Conservation (phyloP, 2,329 filamentous ascomycete species). For the Hortaea werneckii region DNA sequence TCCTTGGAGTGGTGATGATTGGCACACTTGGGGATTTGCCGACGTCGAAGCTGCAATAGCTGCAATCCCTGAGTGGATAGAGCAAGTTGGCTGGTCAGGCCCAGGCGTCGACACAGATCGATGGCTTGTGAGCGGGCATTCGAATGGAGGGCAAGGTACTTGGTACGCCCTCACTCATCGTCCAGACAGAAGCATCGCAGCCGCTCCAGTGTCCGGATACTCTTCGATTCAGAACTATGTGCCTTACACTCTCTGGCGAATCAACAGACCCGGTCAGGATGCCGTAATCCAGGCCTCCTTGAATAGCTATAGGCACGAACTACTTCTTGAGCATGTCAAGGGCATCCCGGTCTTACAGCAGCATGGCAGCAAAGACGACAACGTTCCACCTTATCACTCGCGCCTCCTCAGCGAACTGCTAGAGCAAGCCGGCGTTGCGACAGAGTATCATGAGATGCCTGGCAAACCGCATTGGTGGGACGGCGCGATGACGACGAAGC, state of each 20-base stretch:
- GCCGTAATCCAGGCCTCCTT: conserved; percentile 40
- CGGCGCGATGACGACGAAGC: conserved; percentile 43
- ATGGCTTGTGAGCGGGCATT: conserved; percentile 48
- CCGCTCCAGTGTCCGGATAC: conserved; percentile 49
- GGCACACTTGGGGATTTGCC: conserved; percentile 49
- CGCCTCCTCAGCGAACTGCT: conserved; percentile 43
- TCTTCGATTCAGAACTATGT: conserved; percentile 51
- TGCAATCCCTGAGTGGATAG: conserved; percentile 43
- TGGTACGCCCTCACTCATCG: conserved; percentile 48
- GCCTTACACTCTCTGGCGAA: conserved; percentile 46
- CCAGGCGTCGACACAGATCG: conserved; percentile 34
- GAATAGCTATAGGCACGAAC: conserved; percentile 45
- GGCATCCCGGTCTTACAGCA: conserved; percentile 47
- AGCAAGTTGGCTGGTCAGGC: conserved; percentile 38
- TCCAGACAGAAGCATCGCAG: conserved; percentile 47
- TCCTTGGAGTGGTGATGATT: conserved; percentile 51
- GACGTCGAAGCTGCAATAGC: conserved; percentile 45
- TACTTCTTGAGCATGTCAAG: conserved; percentile 41
- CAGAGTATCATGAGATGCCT: conserved; percentile 41
- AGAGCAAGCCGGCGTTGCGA: conserved; percentile 31
- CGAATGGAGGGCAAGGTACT: conserved; percentile 50
- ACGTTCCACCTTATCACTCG: conserved; percentile 49
- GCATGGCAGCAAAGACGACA: conserved; percentile 47
- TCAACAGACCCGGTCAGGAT: conserved; percentile 41
- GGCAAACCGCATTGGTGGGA: conserved; percentile 45